A percentile compares a stretch with the other conserved stretches of the same genome.
These are phyloP conservation scores for Ophiocordyceps polyrhachis-furcata DNA, from an alignment of 2,329 filamentous ascomycete species.

Conservation along the genomic window DNA sequence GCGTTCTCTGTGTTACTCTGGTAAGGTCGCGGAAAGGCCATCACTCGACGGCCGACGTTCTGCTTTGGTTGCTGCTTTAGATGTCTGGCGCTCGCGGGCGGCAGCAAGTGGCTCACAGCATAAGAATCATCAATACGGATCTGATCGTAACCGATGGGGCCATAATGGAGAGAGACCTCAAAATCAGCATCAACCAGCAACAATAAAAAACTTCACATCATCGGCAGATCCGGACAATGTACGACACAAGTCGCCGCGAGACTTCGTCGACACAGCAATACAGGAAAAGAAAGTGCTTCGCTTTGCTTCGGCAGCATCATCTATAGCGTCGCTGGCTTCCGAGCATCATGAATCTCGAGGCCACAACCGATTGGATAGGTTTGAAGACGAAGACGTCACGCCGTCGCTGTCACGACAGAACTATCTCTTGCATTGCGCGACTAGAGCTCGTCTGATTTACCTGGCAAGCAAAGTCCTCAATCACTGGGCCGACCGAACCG, in stretches of 20 bases:
- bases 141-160: not conserved
- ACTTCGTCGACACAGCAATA: not conserved
- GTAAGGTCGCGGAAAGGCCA: not conserved
- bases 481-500: slow-evolving; percentile 45
- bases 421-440: slow-evolving; percentile 29
- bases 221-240: not conserved
- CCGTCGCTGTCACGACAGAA: slow-evolving; percentile 4
- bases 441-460: slow-evolving; percentile 44
- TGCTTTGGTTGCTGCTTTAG: slow-evolving; percentile 4
- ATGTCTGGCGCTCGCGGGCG: slow-evolving; percentile 6
- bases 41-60: not conserved
- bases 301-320: not conserved
- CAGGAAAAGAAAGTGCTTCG: not conserved
- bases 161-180: not conserved
- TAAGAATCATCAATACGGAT: not conserved
- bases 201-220: not conserved
- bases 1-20: not conserved
- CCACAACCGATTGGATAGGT: not conserved
- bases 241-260: not conserved
- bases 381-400: not conserved
- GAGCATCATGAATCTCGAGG: not conserved
- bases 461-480: slow-evolving; percentile 24
- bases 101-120: not conserved
- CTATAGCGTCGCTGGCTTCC: not conserved
- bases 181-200: not conserved